Evolutionary conservation across 805 yeast species (phyloP), one percentile per base, ranked within the genome.

Genomic region (Yarrowia hollandica): DNA sequence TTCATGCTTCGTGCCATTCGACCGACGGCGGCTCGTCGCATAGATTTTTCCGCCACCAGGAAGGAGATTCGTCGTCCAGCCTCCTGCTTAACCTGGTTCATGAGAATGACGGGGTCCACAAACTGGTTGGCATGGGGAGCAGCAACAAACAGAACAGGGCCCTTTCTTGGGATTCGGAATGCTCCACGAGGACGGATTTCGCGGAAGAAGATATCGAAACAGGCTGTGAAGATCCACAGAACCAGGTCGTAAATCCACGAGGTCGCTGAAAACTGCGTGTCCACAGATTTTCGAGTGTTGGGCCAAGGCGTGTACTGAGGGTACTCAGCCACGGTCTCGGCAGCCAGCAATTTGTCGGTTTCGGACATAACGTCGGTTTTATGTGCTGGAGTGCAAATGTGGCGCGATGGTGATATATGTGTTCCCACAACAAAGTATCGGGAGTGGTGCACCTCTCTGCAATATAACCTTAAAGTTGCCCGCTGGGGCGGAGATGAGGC

Each of bases 41-140:
- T 80, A 1, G 96, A 88, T 50, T 79, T 82, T 26, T 86, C 95
- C 7, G 99, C 99, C 62, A 90, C 88, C 63, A 92, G 75, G 69
- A 91, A 90, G 18, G 90, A 82, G 14, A 88, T 80, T 38, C 92
- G 75, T 62, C 96, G 77, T 7, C 83, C 79, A 1, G 86, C 79
- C 60, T 82, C 83, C 54, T 76, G 75, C 65, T 84, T 81, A 22
- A 88, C 92, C 68, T 87, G 92, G 46, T 87, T 85, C 87, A 89
- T 85, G 46, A 94, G 76, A 55, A 94, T 79, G 50, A 91, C 82
- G 1, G 94, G 92, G 64, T 83, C 88, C 30, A 91, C 90, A 69
- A 91, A 91, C 73, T 90, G 96, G 71, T 90, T 90, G n/a, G 96
- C 96, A 74, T 92, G 99, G 1, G 98, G 98, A 1, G 97, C 99